Percentiles rank a stretch among this genome's conserved stretches.
phyloP scores from a whole-genome alignment of 345 rosid species.

The Rhodamnia argentea region DNA sequence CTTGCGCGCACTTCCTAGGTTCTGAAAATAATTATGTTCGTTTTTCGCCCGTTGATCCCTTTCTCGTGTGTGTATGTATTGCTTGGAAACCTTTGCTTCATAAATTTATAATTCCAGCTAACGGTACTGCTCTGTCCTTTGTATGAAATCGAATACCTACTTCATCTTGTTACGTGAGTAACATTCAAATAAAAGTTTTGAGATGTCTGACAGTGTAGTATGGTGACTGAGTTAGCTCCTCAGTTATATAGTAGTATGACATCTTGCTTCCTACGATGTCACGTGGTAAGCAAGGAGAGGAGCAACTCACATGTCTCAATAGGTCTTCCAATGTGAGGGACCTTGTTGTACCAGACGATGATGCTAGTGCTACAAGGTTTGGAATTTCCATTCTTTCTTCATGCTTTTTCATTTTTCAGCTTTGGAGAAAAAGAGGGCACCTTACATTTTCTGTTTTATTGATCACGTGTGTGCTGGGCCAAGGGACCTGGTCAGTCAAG shows the following conservation, averaged over 20 bases:
- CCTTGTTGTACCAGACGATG: background rate
- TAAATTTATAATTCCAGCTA: background rate
- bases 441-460: background rate
- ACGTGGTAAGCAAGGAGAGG: background rate
- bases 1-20: constrained; percentile 12
- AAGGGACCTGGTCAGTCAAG: background rate
- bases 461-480: background rate
- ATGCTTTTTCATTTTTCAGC: background rate
- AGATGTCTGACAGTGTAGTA: too few relatives aligned
- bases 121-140: background rate
- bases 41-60: background rate
- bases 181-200: background rate
- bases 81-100: background rate
- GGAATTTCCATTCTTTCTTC: background rate
- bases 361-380: background rate
- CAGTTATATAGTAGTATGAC: too few relatives aligned
- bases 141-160: background rate
- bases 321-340: background rate
- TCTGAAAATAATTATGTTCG: background rate
- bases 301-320: background rate
- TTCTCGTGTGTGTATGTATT: background rate
- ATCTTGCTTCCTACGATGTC: background rate
- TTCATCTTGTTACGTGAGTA: background rate
- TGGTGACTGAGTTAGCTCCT: too few relatives aligned
- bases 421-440: background rate